Evolutionary conservation across 208 protist species (phyloP).

Genomic region (Acanthamoeba triangularis): DNA sequence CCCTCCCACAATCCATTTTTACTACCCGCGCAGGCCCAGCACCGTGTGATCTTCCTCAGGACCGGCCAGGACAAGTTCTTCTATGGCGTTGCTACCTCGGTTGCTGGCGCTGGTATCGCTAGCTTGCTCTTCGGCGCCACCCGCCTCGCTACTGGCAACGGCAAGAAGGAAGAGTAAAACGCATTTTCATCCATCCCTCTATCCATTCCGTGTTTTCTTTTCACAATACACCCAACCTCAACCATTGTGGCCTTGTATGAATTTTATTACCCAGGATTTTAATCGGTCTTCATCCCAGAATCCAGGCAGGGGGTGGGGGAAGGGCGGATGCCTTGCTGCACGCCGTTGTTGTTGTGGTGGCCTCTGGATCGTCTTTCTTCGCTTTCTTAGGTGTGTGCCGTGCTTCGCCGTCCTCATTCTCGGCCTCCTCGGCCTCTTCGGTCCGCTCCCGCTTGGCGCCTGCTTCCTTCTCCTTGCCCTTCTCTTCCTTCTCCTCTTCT

Average conservation of each 20-base stretch:
- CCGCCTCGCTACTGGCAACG: background rate
- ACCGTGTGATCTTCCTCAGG: conserved; percentile 45
- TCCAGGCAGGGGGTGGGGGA: background rate
- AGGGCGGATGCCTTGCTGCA: background rate
- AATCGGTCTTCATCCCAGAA: background rate
- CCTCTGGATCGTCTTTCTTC: background rate
- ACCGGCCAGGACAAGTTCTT: conserved; percentile 24
- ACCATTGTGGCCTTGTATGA: background rate
- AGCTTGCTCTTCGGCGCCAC: background rate
- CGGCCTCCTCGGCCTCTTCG: conserved; percentile 1
- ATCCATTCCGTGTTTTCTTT: background rate
- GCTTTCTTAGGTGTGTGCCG: background rate
- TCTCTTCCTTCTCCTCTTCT: conserved; percentile 19
- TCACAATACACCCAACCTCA: background rate
- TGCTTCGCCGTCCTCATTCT: background rate
- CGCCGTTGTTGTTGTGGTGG: background rate
- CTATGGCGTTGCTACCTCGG: background rate
- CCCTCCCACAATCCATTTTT: too few relatives aligned
- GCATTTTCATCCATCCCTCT: background rate
- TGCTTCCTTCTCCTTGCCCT: conserved; percentile 11
- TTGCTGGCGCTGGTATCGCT: conserved; percentile 31
- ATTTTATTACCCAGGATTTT: background rate
- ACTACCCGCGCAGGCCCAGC: background rate
- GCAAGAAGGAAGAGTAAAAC: conserved; percentile 40
- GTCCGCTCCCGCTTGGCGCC: background rate